Evolutionary conservation across 208 protist species (phyloP), one percentile per base, ranked within the genome.

Genomic region (Trypanosoma cruzi): DNA sequence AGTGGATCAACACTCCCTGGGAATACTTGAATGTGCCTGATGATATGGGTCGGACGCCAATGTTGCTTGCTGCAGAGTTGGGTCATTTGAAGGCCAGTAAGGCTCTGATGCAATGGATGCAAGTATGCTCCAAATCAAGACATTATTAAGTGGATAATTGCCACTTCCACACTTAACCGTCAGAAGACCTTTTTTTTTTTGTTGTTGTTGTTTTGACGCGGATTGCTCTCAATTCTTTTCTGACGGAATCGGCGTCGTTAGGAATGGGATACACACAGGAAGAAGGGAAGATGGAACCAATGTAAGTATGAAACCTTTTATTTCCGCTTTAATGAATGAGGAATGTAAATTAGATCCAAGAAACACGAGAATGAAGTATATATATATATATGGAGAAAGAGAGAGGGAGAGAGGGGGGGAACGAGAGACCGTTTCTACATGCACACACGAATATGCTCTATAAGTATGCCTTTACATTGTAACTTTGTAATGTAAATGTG

Each of bases 31-130:
- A 70, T 63, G 50, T 72, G 5, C 48, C 54, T 53, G 76, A 81
- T 54, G 42, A 37, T 24, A 53, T 74, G 59, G 76, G 71, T 7
- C 76, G 76, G 1, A 77, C 69, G 11, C 68, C 76, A 18, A 24
- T 81, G 13, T 16, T 81, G 11, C 53, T 77, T 16, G 76, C 76
- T 1, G 76, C 68, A 24, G 76, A 81, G 40, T 54, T 71, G 42
- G 76, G 76, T 2, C 22, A 66, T 24, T 44, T 34, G 28, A 20
- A 59, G 24, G 74, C 70, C 6, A 36, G 68, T 11, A 42, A 53
- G n/a, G 34, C n/a, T 16, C 26, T 80, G 31, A 71, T 75, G 24
- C 20, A 28, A 32, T 26, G 67, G 11, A 8, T 70, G 18, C 3
- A 26, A 54, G 18, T 34, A 26, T 29, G n/a, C 20, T 14, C 26